Evolutionary conservation across 305 asterid species (phyloP), one percentile per base, ranked within the genome.

Genomic region (Solanum chacoense): DNA sequence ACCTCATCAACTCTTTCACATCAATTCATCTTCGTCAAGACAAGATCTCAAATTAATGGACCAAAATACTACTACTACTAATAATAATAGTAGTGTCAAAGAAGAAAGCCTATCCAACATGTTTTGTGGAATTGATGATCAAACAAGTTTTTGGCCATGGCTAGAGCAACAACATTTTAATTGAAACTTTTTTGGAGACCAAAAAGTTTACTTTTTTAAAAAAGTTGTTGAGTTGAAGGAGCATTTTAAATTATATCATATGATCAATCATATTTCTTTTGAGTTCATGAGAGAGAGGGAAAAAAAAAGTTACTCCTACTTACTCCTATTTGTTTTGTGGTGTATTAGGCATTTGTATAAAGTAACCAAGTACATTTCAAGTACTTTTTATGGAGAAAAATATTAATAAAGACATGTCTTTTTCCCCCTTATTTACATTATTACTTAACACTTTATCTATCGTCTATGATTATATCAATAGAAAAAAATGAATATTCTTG

Each of bases 121-220:
- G 94, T 93, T 94, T 69, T 90, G 92, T 69, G 95, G 95, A 36
- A 92, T 92, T 92, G 96, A 94, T 89, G 97, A 94, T 90, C 95
- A 94, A 85, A 90, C 94, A 10, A 94, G 93, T 84, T 93, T 94
- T 93, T 94, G 97, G 97, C 95, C 97, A 35, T 94, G 97, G 97
- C 93, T 94, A 24, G 97, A 94, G 36, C 94, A 93, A 31, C 95
- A 92, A 5, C 91, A 94, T 88, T 93, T 93, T 93, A 91, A 91
- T 88, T 94, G 90, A 88, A 55, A 37, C 38, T 69, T 35, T 36
- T 85, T 59, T 65, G 45, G 42, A 26, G 34, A 74, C 37, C 76
- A 37, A 74, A 74, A 84, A 26, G 14, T 74, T 67, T 55, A 8
- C 4, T 81, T 28, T 38, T 3, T 55, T 0, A 3, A 20, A 50